These are phyloP conservation scores for Diaporthe humulicola DNA, from an alignment of 2,329 filamentous ascomycete genomes.

Conservation along the genomic window DNA sequence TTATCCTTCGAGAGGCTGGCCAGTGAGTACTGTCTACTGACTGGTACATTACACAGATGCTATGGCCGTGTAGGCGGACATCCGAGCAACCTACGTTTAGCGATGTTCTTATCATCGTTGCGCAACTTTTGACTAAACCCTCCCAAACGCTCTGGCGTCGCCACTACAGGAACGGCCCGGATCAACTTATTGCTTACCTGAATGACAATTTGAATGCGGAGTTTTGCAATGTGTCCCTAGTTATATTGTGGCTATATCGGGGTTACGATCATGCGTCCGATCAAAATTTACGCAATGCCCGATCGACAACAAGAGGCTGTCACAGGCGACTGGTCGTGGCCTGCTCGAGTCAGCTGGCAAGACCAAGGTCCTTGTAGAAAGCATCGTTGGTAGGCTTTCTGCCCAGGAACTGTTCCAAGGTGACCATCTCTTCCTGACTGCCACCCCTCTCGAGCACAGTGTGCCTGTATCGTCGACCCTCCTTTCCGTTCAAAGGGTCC, in stretches of 20 bases:
- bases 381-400: slow-evolving; percentile 82
- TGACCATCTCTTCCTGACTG: slow-evolving; percentile 84
- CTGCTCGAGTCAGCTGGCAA: slow-evolving; percentile 46
- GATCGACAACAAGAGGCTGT: background rate
- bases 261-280: background rate
- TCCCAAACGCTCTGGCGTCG: background rate
- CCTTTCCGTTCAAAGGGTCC: slow-evolving; percentile 81
- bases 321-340: slow-evolving; percentile 27
- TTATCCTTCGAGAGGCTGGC: too few species aligned
- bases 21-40: too few species aligned
- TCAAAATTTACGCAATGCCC: background rate
- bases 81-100: too few species aligned
- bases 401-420: slow-evolving; percentile 82
- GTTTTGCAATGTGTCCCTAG: background rate
- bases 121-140: background rate
- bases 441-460: slow-evolving; percentile 84
- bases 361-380: slow-evolving; percentile 83
- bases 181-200: background rate
- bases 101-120: background rate
- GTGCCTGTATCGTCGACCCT: slow-evolving; percentile 82
- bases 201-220: background rate
- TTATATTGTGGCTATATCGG: background rate
- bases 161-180: background rate
- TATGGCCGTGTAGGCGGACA: too few species aligned
- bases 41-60: too few species aligned